These are phyloP conservation scores for Huntiella omanensis DNA, from an alignment of 2,329 filamentous ascomycete genomes.

Conservation along the genomic window DNA sequence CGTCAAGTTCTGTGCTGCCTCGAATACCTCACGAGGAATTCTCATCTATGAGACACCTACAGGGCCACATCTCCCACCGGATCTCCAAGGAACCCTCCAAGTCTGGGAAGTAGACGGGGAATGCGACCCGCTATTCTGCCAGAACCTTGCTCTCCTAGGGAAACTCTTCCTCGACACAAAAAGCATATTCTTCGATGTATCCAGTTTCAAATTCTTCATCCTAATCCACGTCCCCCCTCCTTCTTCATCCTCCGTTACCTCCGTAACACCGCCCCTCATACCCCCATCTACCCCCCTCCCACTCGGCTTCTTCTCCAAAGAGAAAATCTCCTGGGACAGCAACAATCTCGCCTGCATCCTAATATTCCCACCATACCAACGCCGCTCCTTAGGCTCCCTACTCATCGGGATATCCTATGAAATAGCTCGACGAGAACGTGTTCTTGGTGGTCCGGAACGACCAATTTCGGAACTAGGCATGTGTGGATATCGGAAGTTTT, in stretches of 20 bases:
- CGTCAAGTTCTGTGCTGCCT: slow-evolving; percentile 29
- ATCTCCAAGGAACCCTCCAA: slow-evolving; percentile 30
- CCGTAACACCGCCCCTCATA: slow-evolving; percentile 2
- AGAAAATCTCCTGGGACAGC: slow-evolving; percentile 97
- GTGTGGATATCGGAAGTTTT: slow-evolving; percentile 68
- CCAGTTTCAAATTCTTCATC: slow-evolving; percentile 85
- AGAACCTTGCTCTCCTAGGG: slow-evolving; percentile 87
- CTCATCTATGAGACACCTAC: slow-evolving; percentile 19
- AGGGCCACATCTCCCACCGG: slow-evolving; percentile 57
- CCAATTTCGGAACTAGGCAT: slow-evolving; percentile 73
- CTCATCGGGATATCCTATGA: slow-evolving; percentile 91
- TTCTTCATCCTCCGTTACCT: not conserved
- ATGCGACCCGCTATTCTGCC: slow-evolving; percentile 72
- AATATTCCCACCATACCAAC: slow-evolving; percentile 89
- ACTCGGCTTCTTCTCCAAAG: slow-evolving; percentile 95
- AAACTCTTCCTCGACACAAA: slow-evolving; percentile 98
- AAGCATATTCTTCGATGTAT: slow-evolving; percentile 93
- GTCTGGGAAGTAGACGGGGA: slow-evolving; percentile 90
- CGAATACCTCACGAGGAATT: too few species aligned
- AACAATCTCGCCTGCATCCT: slow-evolving; percentile 96
- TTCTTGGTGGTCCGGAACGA: slow-evolving; percentile 84
- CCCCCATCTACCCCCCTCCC: slow-evolving; percentile 27
- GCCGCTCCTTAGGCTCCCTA: slow-evolving; percentile 68
- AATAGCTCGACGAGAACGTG: slow-evolving; percentile 63
- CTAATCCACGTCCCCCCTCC: slow-evolving; percentile 43